These are phyloP conservation scores for Paramyrothecium sp. DNA, from an alignment of 2,329 filamentous ascomycete species.

Conservation along the genomic window DNA sequence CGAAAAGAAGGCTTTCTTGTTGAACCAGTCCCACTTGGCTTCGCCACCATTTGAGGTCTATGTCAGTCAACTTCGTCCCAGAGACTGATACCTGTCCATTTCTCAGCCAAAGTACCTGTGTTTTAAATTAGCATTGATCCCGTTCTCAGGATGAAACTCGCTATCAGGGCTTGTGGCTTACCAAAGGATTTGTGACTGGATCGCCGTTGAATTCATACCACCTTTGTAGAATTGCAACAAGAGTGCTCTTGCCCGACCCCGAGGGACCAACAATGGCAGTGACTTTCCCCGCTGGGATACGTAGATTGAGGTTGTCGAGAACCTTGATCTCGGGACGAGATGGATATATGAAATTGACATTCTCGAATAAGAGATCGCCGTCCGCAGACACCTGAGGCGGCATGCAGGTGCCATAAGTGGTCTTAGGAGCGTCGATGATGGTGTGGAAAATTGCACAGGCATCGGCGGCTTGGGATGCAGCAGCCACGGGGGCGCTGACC, in stretches of 20 bases:
- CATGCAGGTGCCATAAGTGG: neutral
- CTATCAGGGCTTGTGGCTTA: neutral
- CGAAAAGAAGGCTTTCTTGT: neutral
- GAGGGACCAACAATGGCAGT: conserved; percentile 69
- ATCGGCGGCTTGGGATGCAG: neutral
- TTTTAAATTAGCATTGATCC: neutral
- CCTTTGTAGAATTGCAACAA: conserved; percentile 64
- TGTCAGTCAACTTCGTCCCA: neutral
- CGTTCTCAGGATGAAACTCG: neutral
- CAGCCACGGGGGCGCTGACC: neutral
- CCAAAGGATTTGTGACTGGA: neutral
- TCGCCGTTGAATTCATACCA: conserved; percentile 46
- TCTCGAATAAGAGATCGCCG: conserved; percentile 51
- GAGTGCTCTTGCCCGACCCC: conserved; percentile 67
- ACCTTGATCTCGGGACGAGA: conserved; percentile 64
- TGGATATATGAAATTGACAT: conserved; percentile 68
- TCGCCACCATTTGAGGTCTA: neutral
- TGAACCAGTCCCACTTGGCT: neutral
- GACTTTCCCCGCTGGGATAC: conserved; percentile 63
- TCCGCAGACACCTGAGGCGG: neutral
- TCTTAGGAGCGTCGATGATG: neutral
- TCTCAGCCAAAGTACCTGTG: neutral
- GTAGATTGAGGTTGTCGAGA: conserved; percentile 59
- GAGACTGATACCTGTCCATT: neutral
- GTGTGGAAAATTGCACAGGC: neutral